A percentile compares a stretch with the other conserved stretches of the same genome.
Evolutionary conservation across 2,329 filamentous ascomycete genomes (phyloP).

Genomic region (Lachnum nothofagi): DNA sequence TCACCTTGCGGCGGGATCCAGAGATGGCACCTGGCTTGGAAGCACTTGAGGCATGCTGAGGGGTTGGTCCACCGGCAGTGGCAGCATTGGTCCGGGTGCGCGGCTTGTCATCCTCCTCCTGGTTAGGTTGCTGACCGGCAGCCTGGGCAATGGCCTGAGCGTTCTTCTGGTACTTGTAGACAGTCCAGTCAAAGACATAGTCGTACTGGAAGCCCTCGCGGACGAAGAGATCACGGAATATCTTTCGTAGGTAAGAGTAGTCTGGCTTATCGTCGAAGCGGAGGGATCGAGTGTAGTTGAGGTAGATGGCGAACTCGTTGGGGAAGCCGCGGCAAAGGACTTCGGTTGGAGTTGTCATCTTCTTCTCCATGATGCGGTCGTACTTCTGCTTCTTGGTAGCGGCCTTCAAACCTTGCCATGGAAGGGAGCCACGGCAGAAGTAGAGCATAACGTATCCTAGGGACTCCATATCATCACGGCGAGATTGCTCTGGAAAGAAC

Average conservation of each 20-base stretch:
- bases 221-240: constrained; percentile 98
- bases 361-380: constrained; percentile 99
- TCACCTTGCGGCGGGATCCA: constrained; percentile 76
- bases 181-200: constrained; percentile 99
- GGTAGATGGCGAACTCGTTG: constrained; percentile 98
- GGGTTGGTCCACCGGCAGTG: constrained; percentile 55
- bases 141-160: constrained; percentile 88
- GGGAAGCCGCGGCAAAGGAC: constrained; percentile 98
- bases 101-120: constrained; percentile 72
- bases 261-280: constrained; percentile 99
- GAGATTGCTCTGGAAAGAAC: constrained; percentile 72
- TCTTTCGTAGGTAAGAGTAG: constrained; percentile 99
- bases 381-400: constrained; percentile 99
- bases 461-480: constrained; percentile 98
- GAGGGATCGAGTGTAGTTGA: constrained; percentile 97
- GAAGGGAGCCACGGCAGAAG: constrained; percentile 97
- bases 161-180: constrained; percentile 99
- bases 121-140: constrained; percentile 58
- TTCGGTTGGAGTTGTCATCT: constrained; percentile 99
- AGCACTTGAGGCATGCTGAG: constrained; percentile 48
- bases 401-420: constrained; percentile 97
- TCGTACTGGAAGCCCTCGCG: constrained; percentile 99
- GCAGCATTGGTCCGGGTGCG: constrained; percentile 63
- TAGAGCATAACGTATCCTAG: constrained; percentile 99
- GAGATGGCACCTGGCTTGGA: constrained; percentile 69